phyloP scores from a whole-genome alignment of 257 asterid species.

The Solanum lignicaule region DNA sequence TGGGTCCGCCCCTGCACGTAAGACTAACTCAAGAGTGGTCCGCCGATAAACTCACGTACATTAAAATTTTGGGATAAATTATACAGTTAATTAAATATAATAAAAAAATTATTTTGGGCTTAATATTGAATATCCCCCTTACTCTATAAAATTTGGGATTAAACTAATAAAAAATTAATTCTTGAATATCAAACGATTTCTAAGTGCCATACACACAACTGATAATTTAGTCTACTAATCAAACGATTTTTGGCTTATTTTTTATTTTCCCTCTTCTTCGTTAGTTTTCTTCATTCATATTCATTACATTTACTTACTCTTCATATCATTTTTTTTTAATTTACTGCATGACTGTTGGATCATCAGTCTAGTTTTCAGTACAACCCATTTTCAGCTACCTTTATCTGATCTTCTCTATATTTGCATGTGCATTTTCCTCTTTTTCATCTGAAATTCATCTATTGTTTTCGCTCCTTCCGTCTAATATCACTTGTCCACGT shows the following conservation, averaged over 20 bases:
- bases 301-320: neutral
- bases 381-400: neutral
- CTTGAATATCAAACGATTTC: no score
- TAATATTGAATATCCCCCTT: neutral
- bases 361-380: neutral
- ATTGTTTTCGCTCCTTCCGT: neutral
- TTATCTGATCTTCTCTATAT: neutral
- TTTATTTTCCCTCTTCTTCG: neutral
- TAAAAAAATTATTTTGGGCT: neutral
- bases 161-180: no score
- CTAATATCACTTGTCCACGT: neutral
- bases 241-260: no score
- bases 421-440: neutral
- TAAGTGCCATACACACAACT: no score
- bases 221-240: no score
- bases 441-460: no score
- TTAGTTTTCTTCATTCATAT: neutral
- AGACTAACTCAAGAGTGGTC: neutral
- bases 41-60: neutral
- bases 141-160: no score
- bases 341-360: neutral
- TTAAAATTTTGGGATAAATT: neutral
- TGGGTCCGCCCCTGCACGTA: no score
- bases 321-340: neutral
- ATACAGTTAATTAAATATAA: no score